phyloP scores from a whole-genome alignment of 2,329 filamentous ascomycete species.

The Nemania sp. region DNA sequence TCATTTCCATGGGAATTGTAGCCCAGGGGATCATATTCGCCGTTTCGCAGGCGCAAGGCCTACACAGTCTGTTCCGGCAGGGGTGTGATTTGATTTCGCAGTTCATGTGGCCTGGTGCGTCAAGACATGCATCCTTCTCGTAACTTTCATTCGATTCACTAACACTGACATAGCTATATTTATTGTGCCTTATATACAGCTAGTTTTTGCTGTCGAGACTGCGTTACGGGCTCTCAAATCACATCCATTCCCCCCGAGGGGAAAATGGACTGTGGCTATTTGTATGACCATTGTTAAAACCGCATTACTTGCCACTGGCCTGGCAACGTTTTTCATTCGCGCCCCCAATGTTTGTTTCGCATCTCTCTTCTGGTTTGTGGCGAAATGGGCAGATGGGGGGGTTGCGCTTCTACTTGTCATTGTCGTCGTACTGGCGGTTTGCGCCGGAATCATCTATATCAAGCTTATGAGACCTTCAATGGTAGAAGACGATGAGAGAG shows the following conservation, averaged over 20 bases:
- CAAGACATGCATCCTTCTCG: neutral
- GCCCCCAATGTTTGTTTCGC: slow-evolving; percentile 67
- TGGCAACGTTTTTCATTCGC: slow-evolving; percentile 59
- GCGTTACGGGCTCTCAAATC: slow-evolving; percentile 58
- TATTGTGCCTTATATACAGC: slow-evolving; percentile 66
- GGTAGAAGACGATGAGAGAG: slow-evolving; percentile 63
- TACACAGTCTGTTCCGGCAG: slow-evolving; percentile 54
- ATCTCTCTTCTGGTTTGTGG: slow-evolving; percentile 69
- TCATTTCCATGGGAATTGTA: slow-evolving; percentile 61
- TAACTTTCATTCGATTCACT: neutral
- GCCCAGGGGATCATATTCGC: slow-evolving; percentile 63
- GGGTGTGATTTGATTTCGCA: slow-evolving; percentile 61
- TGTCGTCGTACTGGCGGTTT: slow-evolving; percentile 53
- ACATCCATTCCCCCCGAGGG: slow-evolving; percentile 61
- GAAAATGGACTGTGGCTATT: slow-evolving; percentile 63
- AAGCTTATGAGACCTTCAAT: slow-evolving; percentile 59
- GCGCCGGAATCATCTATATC: slow-evolving; percentile 59
- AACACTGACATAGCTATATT: slow-evolving; percentile 61
- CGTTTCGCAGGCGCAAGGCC: slow-evolving; percentile 59
- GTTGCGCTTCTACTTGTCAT: slow-evolving; percentile 59
- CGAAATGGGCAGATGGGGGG: slow-evolving; percentile 61
- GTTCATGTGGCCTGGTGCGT: slow-evolving; percentile 63
- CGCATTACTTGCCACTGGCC: slow-evolving; percentile 59
- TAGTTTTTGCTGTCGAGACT: slow-evolving; percentile 68
- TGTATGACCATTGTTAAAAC: slow-evolving; percentile 58